Percentiles rank a stretch among this genome's conserved stretches.
These are phyloP conservation scores for Phytophthora podocarpi DNA, from an alignment of 352 stramenopile species.

Conservation along the genomic window DNA sequence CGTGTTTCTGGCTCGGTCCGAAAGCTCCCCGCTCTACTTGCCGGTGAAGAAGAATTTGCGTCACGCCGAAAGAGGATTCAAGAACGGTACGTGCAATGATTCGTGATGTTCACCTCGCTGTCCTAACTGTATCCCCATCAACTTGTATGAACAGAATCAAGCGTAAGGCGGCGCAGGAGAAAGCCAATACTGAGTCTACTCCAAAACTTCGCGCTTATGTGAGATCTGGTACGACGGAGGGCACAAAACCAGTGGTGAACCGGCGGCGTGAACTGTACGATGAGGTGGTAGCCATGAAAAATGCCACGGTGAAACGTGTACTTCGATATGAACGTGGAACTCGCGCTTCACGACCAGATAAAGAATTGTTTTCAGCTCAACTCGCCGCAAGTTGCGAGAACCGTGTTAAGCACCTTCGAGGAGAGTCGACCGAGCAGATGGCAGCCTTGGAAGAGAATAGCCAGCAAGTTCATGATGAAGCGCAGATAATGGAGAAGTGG, in stretches of 20 bases:
- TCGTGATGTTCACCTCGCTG: not conserved
- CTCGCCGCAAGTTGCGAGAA: conserved; percentile 49
- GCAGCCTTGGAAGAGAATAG: conserved; percentile 5
- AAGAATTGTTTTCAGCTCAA: conserved; percentile 29
- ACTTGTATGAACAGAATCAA: conserved; percentile 28
- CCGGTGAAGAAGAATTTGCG: conserved; percentile 26
- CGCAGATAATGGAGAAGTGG: conserved; percentile 20
- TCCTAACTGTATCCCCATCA: not conserved
- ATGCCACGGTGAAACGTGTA: conserved; percentile 28
- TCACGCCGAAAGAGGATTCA: conserved; percentile 30
- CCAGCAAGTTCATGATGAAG: conserved; percentile 1
- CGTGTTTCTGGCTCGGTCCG: not conserved
- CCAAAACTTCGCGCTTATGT: conserved; percentile 9
- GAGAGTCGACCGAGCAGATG: conserved; percentile 29
- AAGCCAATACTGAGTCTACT: conserved; percentile 7
- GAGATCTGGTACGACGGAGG: not conserved
- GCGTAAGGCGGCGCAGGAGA: conserved; percentile 25
- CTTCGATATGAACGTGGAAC: conserved; percentile 15
- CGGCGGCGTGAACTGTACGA: conserved; percentile 53
- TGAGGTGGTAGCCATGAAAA: conserved; percentile 40
- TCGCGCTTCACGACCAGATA: conserved; percentile 9
- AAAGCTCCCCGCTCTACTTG: conserved; percentile 2
- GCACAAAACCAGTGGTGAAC: conserved; percentile 5
- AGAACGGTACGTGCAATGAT: conserved; percentile 34
- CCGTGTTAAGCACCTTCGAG: conserved; percentile 39